Evolutionary conservation across 2,329 filamentous ascomycete species (phyloP).

Genomic region (Hypoxylon sp.): DNA sequence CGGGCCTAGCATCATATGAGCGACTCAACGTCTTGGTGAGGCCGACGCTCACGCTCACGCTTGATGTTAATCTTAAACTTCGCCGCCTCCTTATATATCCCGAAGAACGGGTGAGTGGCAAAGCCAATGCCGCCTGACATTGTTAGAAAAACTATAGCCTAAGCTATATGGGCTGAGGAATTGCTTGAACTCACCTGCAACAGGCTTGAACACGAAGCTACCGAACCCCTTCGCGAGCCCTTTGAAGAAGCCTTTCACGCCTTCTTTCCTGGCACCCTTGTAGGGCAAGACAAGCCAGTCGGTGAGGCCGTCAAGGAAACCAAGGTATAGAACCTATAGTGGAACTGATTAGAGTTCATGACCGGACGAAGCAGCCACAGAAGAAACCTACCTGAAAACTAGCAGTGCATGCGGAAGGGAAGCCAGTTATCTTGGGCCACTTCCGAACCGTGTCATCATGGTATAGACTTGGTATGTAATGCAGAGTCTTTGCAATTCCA

Average conservation of each 20-base stretch:
- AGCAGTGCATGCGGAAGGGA: conserved; percentile 34
- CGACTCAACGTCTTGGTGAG: conserved; percentile 25
- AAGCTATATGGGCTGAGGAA: not conserved
- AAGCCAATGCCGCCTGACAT: conserved; percentile 34
- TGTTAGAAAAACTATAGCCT: conserved; percentile 21
- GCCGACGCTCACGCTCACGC: conserved; percentile 26
- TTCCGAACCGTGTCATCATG: conserved; percentile 34
- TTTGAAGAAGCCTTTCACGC: conserved; percentile 39
- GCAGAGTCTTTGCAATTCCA: conserved; percentile 39
- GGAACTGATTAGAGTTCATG: conserved; percentile 3
- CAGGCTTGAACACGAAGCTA: conserved; percentile 34
- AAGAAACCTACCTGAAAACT: conserved; percentile 21
- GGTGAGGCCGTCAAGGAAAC: conserved; percentile 33
- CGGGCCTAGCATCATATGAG: conserved; percentile 29
- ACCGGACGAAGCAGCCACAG: not conserved
- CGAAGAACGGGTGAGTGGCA: conserved; percentile 36
- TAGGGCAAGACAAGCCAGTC: conserved; percentile 42
- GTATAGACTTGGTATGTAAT: conserved; percentile 40
- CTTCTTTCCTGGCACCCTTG: conserved; percentile 35
- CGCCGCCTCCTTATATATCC: conserved; percentile 42
- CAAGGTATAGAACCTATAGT: conserved; percentile 32
- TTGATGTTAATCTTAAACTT: conserved; percentile 41
- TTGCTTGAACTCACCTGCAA: conserved; percentile 32
- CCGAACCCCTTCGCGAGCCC: conserved; percentile 29
- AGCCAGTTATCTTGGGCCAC: conserved; percentile 42